Conservation (phyloP, 2,329 filamentous ascomycete species). For the Metarhizium sp. region DNA sequence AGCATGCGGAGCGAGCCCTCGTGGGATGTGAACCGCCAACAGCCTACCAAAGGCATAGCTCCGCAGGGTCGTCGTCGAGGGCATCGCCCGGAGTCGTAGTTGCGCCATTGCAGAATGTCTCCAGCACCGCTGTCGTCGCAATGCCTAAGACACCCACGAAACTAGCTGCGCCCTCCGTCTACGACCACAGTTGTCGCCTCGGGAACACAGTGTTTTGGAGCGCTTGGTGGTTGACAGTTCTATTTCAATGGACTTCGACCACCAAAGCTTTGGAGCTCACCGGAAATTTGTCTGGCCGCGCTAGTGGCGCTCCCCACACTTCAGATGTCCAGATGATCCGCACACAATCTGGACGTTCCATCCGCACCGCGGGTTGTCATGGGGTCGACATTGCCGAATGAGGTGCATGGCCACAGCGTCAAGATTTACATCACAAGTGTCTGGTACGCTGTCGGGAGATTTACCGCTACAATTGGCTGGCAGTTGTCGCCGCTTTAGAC, state of each 20-base stretch:
- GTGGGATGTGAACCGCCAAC: conserved; percentile 12
- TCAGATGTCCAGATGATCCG: not conserved
- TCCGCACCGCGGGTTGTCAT: not conserved
- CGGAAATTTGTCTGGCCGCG: conserved; percentile 6
- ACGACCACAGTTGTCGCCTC: not conserved
- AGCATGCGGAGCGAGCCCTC: conserved; percentile 9
- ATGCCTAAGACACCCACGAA: not conserved
- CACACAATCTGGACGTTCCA: not conserved
- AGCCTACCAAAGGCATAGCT: conserved; percentile 8
- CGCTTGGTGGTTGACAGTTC: not conserved
- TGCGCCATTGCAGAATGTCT: conserved; percentile 19
- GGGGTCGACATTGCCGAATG: no score
- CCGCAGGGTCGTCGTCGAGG: conserved; percentile 16
- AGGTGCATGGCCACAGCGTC: no score
- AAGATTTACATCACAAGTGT: no score
- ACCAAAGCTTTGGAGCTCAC: not conserved
- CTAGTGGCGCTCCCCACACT: not conserved
- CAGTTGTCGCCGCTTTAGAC: no score
- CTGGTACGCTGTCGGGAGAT: no score
- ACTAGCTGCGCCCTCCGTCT: not conserved
- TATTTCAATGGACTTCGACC: not conserved
- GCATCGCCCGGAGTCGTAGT: conserved; percentile 20
- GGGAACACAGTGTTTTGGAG: not conserved
- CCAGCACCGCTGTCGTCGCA: conserved; percentile 1
- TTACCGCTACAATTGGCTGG: no score